These are phyloP conservation scores for Suhomyces canberraensis DNA, from an alignment of 805 yeast genomes.

Conservation along the genomic window DNA sequence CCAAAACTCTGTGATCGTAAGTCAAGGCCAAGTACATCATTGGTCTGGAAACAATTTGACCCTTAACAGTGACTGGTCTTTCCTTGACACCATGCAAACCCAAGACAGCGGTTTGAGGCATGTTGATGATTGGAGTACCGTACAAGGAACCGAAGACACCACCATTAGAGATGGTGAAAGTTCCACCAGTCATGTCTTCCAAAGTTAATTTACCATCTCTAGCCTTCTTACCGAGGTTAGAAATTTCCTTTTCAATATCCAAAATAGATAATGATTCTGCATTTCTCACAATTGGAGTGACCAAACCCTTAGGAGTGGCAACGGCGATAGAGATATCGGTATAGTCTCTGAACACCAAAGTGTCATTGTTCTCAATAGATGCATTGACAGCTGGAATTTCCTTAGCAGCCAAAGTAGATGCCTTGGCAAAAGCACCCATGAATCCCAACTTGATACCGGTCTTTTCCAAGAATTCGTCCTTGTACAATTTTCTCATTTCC, in stretches of 20 bases:
- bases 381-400: slow-evolving; percentile 95
- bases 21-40: slow-evolving; percentile 99
- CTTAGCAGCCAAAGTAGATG: slow-evolving; percentile 87
- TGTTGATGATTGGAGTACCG: slow-evolving; percentile 97
- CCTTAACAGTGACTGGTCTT: slow-evolving; percentile 95
- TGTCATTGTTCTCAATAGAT: slow-evolving; percentile 86
- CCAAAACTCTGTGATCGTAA: slow-evolving; percentile 96
- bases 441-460: slow-evolving; percentile 95
- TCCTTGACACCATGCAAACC: slow-evolving; percentile 97
- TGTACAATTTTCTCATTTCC: slow-evolving; percentile 93
- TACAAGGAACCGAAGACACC: slow-evolving; percentile 97
- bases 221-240: slow-evolving; percentile 82
- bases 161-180: slow-evolving; percentile 98
- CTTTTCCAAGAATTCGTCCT: slow-evolving; percentile 92
- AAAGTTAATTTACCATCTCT: slow-evolving; percentile 94
- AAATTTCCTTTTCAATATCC: slow-evolving; percentile 86
- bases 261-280: slow-evolving; percentile 87
- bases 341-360: slow-evolving; percentile 94
- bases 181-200: slow-evolving; percentile 99
- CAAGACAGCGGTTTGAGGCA: slow-evolving; percentile 97
- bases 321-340: slow-evolving; percentile 95
- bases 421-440: slow-evolving; percentile 98
- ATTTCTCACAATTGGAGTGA: slow-evolving; percentile 96
- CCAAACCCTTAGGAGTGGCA: slow-evolving; percentile 98
- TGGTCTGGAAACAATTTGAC: slow-evolving; percentile 94